Evolutionary conservation across 352 stramenopile species (phyloP).

Genomic region (Halophytophthora polymorphica): DNA sequence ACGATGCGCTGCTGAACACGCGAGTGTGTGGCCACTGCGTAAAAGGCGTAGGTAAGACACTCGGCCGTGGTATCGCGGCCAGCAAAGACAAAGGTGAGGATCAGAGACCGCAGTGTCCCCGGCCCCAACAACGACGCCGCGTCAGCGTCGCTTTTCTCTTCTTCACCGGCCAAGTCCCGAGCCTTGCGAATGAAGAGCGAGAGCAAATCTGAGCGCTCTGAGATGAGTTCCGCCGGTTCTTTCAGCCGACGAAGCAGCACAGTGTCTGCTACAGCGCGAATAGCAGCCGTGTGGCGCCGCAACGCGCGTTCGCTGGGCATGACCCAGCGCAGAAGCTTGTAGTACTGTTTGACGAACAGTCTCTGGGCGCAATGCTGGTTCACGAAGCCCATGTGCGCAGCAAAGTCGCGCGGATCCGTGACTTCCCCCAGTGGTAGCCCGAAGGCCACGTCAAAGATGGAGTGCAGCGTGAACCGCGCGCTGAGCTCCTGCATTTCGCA

Average conservation of each 20-base stretch:
- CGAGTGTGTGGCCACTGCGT: slow-evolving; percentile 58
- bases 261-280: slow-evolving; percentile 40
- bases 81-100: slow-evolving; percentile 83
- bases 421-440: slow-evolving; percentile 34
- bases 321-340: slow-evolving; percentile 49
- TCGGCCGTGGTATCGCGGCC: slow-evolving; percentile 79
- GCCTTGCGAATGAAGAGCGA: slow-evolving; percentile 59
- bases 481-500: slow-evolving; percentile 58
- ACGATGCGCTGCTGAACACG: slow-evolving; percentile 52
- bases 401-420: slow-evolving; percentile 31
- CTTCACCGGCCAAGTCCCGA: slow-evolving; percentile 25
- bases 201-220: slow-evolving; percentile 38
- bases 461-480: slow-evolving; percentile 46
- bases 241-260: slow-evolving; percentile 40
- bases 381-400: slow-evolving; percentile 47
- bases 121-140: slow-evolving; percentile 15
- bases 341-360: slow-evolving; percentile 66
- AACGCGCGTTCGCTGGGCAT: slow-evolving; percentile 60
- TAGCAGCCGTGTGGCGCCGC: slow-evolving; percentile 19
- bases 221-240: slow-evolving; percentile 28
- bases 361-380: slow-evolving; percentile 54
- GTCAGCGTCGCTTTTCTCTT: background rate
- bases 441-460: slow-evolving; percentile 64
- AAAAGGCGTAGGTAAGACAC: slow-evolving; percentile 77
- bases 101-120: slow-evolving; percentile 53